Conservation (phyloP, 495 filamentous ascomycete genomes). For the Aspergillus olivimuriae region DNA sequence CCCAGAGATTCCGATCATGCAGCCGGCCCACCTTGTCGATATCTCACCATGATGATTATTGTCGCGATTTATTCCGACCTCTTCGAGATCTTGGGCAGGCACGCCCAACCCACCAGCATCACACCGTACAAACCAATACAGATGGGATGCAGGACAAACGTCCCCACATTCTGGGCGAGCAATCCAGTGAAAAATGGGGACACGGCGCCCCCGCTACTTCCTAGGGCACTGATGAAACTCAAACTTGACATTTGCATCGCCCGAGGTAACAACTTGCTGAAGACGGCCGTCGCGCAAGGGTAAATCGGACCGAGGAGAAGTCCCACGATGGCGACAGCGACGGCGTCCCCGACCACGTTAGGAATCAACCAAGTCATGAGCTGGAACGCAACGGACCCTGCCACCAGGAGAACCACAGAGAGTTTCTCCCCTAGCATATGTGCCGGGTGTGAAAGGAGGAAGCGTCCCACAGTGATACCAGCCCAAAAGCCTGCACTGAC, state of each 20-base stretch:
- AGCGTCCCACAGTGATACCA: constrained; percentile 49
- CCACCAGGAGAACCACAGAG: neutral
- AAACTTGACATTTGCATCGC: neutral
- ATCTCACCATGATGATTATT: too few relatives aligned
- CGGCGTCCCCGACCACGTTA: neutral
- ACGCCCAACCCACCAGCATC: neutral
- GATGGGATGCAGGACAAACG: neutral
- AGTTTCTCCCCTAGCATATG: neutral
- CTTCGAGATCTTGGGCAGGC: neutral
- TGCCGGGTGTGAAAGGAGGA: neutral
- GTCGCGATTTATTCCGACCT: neutral
- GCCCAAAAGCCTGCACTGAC: constrained; percentile 82
- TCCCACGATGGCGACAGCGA: neutral
- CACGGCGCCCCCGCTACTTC: neutral
- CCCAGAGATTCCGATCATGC: too few relatives aligned
- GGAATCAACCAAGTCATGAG: neutral
- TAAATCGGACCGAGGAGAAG: neutral
- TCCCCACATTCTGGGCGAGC: neutral
- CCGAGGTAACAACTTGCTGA: neutral
- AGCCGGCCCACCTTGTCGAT: too few relatives aligned
- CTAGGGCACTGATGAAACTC: neutral
- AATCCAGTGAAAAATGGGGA: neutral
- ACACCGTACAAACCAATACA: neutral
- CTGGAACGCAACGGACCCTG: neutral
- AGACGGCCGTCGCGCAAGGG: neutral